Conservation (phyloP, 371 early-diverging fungal genomes). For the Mortierella sp. region DNA sequence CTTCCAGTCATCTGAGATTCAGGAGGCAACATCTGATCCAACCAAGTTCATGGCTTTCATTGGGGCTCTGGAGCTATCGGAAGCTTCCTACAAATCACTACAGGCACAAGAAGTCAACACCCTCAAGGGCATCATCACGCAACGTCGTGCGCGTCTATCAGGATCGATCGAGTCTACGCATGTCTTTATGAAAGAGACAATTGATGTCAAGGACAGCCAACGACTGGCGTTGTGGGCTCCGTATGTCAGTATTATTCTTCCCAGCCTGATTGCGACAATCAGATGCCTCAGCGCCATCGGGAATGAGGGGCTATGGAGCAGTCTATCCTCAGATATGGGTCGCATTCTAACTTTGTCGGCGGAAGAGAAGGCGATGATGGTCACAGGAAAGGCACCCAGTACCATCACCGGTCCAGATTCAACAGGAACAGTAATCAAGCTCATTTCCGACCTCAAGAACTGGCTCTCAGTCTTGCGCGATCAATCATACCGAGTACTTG, state of each 20-base stretch:
- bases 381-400: slow-evolving; percentile 22
- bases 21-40: slow-evolving; percentile 18
- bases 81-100: not conserved
- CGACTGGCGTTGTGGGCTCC: slow-evolving; percentile 34
- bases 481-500: slow-evolving; percentile 51
- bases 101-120: slow-evolving; percentile 9
- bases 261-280: slow-evolving; percentile 33
- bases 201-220: slow-evolving; percentile 14
- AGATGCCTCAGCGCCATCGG: slow-evolving; percentile 32
- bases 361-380: slow-evolving; percentile 47
- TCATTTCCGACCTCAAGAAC: slow-evolving; percentile 20
- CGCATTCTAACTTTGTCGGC: slow-evolving; percentile 10
- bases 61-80: slow-evolving; percentile 27
- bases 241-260: slow-evolving; percentile 17
- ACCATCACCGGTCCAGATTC: not conserved
- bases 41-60: slow-evolving; percentile 30
- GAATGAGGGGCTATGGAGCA: slow-evolving; percentile 10
- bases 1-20: slow-evolving; percentile 14
- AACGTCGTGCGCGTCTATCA: slow-evolving; percentile 31
- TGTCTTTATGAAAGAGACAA: slow-evolving; percentile 41
- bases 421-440: not conserved
- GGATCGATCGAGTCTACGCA: slow-evolving; percentile 26
- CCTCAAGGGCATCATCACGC: slow-evolving; percentile 3
- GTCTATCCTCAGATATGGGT: slow-evolving; percentile 27
- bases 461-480: slow-evolving; percentile 39